Percentiles rank a stretch among this genome's conserved stretches.
These are phyloP conservation scores for Monascus ruber DNA, from an alignment of 2,329 filamentous ascomycete genomes.

Conservation along the genomic window DNA sequence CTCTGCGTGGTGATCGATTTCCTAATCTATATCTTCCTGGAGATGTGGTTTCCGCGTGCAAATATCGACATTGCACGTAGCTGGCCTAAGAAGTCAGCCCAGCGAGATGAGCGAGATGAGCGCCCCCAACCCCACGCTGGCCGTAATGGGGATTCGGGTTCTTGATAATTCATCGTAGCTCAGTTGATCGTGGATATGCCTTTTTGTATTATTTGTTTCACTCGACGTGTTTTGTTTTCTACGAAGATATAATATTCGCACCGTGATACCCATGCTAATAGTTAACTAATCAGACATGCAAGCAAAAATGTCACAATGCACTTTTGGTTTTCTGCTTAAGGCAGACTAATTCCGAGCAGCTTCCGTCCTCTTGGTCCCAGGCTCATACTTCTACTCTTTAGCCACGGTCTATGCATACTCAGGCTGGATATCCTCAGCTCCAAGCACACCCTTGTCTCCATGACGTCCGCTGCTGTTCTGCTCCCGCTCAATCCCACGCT, in stretches of 20 bases:
- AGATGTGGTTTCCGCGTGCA: constrained; percentile 73
- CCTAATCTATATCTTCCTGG: constrained; percentile 74
- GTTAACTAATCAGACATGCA: not conserved
- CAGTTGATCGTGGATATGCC: not conserved
- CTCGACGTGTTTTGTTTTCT: not conserved
- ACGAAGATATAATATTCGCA: too few species aligned
- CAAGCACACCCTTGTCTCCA: constrained; percentile 18
- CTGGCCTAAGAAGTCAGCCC: constrained; percentile 66
- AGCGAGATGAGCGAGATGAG: not conserved
- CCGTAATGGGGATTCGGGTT: too few species aligned
- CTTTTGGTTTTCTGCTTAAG: too few species aligned
- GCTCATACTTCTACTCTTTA: constrained; percentile 17
- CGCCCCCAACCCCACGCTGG: too few species aligned
- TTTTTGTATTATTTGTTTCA: not conserved
- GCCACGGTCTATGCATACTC: constrained; percentile 18
- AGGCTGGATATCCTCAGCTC: constrained; percentile 18
- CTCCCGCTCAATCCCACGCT: constrained; percentile 19
- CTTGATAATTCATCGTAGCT: not conserved
- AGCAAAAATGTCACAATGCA: too few species aligned
- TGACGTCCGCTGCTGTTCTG: constrained; percentile 10
- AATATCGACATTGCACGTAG: constrained; percentile 81
- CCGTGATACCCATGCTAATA: not conserved
- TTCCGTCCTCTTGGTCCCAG: constrained; percentile 11
- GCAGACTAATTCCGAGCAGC: not conserved
- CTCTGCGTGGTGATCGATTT: constrained; percentile 92